Evolutionary conservation across 2,329 filamentous ascomycete species (phyloP), one percentile per base, ranked within the genome.

Genomic region (Xylaria sp.): DNA sequence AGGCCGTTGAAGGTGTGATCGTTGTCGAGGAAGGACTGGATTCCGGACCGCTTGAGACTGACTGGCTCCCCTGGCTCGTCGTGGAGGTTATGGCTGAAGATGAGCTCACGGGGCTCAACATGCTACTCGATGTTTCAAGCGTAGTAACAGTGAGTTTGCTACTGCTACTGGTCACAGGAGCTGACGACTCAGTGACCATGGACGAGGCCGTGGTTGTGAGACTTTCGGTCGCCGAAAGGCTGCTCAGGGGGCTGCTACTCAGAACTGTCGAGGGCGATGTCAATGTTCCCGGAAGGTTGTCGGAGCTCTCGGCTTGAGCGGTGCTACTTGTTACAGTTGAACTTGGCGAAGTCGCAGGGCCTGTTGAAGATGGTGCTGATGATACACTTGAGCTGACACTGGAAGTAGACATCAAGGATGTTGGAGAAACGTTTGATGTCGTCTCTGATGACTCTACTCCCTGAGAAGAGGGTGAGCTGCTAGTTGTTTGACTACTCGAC

Each of bases 201-300:
- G 56, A 57, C 13, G 51, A 23, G 13, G 54, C 58, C 16, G 30
- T 46, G 16, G 50, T 58, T n/a, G 62, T 64, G 9, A 71, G 60
- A 51, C 66, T 67, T 10, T 67, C 69, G n/a, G 67, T 67, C 9
- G 67, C 62, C 35, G 66, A 60, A 42, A 69, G 19, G 18, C 68
- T 70, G 46, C 63, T 71, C 10, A 63, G 49, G 9, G 59, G 48
- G 46, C 51, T 57, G 52, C 52, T 58, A 18, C 44, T 60, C 5
- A 44, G 1, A 1, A 30, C 23, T 30, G 23, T 51, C 16, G 48
- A 54, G 30, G n/a, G 49, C 3, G 37, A 34, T n/a, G 16, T 34
- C 1, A 13, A 7, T 0, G 51, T 11, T 13, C 23, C 50, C 11
- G 50, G 49, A 47, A 30, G 8, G 13, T 34, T 47, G 4, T n/a